These are phyloP conservation scores for Cafeteria roenbergensis DNA, from an alignment of 108 stramenopile species.

Conservation along the genomic window DNA sequence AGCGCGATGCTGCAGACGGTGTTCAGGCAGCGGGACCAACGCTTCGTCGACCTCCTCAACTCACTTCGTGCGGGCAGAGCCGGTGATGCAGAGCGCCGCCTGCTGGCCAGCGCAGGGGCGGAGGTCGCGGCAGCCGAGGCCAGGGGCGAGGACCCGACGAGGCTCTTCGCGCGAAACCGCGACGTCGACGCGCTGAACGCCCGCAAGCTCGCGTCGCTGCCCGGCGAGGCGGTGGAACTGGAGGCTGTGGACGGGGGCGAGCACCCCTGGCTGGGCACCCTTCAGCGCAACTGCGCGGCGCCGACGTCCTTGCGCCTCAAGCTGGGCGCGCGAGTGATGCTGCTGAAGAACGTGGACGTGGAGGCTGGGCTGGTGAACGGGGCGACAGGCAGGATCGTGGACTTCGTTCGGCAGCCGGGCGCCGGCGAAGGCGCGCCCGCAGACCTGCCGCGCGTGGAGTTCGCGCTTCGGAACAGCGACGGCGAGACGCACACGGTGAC, in stretches of 20 bases:
- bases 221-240: conserved; percentile 4
- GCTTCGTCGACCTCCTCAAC: conserved; percentile 46
- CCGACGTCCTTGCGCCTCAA: conserved; percentile 23
- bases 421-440: too few species aligned
- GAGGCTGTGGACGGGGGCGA: conserved; percentile 21
- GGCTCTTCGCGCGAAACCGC: conserved; percentile 48
- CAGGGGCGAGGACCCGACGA: conserved; percentile 51
- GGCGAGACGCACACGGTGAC: too few species aligned
- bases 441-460: too few species aligned
- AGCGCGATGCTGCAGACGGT: conserved; percentile 33
- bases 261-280: not conserved
- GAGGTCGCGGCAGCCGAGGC: conserved; percentile 7
- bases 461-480: too few species aligned
- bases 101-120: conserved; percentile 18
- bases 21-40: conserved; percentile 40
- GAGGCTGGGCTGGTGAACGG: conserved; percentile 50
- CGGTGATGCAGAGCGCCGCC: conserved; percentile 9
- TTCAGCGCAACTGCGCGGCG: conserved; percentile 20
- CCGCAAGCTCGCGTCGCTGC: conserved; percentile 29
- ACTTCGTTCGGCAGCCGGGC: too few species aligned
- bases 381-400: conserved; percentile 49
- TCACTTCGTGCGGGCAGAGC: conserved; percentile 38
- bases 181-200: conserved; percentile 52
- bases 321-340: conserved; percentile 36
- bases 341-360: conserved; percentile 34